Evolutionary conservation across 2,329 filamentous ascomycete genomes (phyloP), one percentile per base, ranked within the genome.

Genomic region (Aschersonia sp.): DNA sequence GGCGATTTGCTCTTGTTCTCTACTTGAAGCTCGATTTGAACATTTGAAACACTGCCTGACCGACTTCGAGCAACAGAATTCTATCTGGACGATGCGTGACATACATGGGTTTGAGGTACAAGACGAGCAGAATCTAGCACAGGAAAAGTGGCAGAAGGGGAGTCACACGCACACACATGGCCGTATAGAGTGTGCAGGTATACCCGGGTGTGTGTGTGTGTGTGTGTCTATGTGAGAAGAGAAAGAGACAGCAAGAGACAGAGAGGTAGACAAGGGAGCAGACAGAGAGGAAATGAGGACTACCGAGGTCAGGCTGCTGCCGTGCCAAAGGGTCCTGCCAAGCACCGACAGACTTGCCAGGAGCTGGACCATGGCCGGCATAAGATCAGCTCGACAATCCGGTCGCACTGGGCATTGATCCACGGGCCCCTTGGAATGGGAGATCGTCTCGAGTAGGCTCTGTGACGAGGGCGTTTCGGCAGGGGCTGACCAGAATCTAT

Each of bases 351-450:
- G 12, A 38, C 3, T 38, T 12, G 35, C 35, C 20, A 6, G 40
- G 45, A 28, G 30, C 12, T 10, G 12, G 48, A 49, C 45, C 35
- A 48, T 48, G 45, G 41, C 48, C 53, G 54, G 53, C 53, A 56
- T 54, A 70, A 54, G 62, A 69, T 65, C 61, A 67, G 56, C 64
- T 66, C 56, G 61, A 61, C 62, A 64, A 65, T 68, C 68, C 68
- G 67, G 68, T 71, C 66, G 64, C 66, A 66, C 64, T 64, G 52
- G 53, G 50, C 51, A 51, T 53, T 55, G 54, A 62, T 61, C 61
- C 51, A 50, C 50, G 51, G 41, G 50, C 49, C 49, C 52, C 31
- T 20, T 53, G 51, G 56, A 52, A 52, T 56, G 51, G 56, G 52
- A 55, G 55, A 59, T 56, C 52, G 58, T 59, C 57, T 59, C 56